Evolutionary conservation across 1,284 basidiomycete species (phyloP), one percentile per base, ranked within the genome.

Genomic region (Ganoderma leucocontextum): DNA sequence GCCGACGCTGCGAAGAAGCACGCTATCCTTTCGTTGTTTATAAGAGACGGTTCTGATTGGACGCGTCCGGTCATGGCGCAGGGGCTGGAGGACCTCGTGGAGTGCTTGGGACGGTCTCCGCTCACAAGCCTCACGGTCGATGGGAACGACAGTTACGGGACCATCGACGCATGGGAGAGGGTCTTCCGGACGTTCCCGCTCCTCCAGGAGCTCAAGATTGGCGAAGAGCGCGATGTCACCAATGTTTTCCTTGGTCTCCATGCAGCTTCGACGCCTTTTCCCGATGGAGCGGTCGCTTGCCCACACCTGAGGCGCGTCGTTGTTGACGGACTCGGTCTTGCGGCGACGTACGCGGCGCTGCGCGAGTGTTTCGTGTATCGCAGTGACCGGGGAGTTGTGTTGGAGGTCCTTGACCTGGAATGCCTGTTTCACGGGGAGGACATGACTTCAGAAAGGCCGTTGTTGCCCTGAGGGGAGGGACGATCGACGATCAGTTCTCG

Each of bases 401-500:
- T 59, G 4, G 0, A 59, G 57, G 4, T 25, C 22, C 57, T 59
- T 8, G n/a, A 59, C 38, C 22, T 59, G 57, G 5, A 25, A 13
- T 9, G 12, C n/a, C 4, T 59, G 4, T 2, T 7, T 17, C 13
- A 29, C 22, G 25, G 1, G 22, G 25, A 29, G 25, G 49, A 15
- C 29, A 15, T 25, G 25, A 53, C 22, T 53, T 4, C 12, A 12
- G 19, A 53, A 29, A 92, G 80, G 1, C 92, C 92, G 60, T 87
- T 91, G 73, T 93, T 93, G 47, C 91, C 92, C 81, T 86, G 39
- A 62, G 44, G 19, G 22, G n/a, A 36, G 39, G 4, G 8, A 19
- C 25, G 58, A 60, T 39, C 58, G 25, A 60, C 39, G n/a, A 60
- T 55, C 10, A 22, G 36, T 55, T 66, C 12, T 10, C 22, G 49